Conservation (phyloP, 1,284 basidiomycete species). For the Cryptococcus sp. region DNA sequence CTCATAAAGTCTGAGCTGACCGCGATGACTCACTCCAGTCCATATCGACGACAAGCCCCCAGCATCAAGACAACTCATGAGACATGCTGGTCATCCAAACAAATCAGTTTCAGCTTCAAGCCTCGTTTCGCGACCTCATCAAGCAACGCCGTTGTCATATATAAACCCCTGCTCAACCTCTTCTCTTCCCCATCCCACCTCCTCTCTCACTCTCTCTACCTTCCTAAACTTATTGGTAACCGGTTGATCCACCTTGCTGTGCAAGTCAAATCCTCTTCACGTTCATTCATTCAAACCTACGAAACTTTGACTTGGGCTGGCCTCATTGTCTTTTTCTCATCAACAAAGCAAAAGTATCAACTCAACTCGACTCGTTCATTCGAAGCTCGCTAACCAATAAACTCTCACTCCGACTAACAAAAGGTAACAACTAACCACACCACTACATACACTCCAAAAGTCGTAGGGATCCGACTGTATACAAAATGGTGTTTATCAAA, state of each 20-base stretch:
- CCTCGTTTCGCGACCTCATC: no score
- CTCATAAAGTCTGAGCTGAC: no score
- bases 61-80: no score
- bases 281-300: neutral
- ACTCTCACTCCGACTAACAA: neutral
- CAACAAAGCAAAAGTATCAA: neutral
- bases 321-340: neutral
- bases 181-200: neutral
- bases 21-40: no score
- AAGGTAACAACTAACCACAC: neutral
- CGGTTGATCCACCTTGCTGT: conserved; percentile 7
- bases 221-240: neutral
- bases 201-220: conserved; percentile 2
- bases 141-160: no score
- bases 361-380: neutral
- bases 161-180: neutral
- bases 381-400: neutral
- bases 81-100: no score
- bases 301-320: neutral
- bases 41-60: no score
- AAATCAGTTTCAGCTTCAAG: no score
- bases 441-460: neutral
- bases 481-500: conserved; percentile 24
- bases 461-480: neutral
- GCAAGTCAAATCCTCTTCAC: conserved; percentile 6